These are phyloP conservation scores for Pythium aquatile DNA, from an alignment of 352 stramenopile genomes.

Conservation along the genomic window DNA sequence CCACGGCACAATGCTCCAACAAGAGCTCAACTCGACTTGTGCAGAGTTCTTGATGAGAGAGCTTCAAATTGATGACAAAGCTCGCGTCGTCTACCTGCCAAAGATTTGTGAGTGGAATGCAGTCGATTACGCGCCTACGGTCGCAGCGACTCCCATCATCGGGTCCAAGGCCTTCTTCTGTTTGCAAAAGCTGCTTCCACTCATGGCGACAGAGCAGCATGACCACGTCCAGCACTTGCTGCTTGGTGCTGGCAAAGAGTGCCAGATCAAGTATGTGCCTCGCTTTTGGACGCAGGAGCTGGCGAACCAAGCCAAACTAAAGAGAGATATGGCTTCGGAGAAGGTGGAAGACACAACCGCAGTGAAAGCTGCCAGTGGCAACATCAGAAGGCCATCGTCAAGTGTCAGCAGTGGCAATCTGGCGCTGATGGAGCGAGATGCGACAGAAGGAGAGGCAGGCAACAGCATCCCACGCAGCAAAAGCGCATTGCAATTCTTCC, in stretches of 20 bases:
- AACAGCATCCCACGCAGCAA: constrained; percentile 23
- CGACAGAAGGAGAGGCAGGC: background rate
- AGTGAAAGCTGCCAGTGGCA: background rate
- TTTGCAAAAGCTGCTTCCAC: constrained; percentile 57
- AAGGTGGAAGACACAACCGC: background rate
- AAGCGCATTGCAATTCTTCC: constrained; percentile 24
- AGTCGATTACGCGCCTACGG: constrained; percentile 22
- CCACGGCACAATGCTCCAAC: constrained; percentile 43
- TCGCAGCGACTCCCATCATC: background rate
- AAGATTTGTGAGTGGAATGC: constrained; percentile 59
- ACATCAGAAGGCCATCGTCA: background rate
- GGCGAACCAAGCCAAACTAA: background rate
- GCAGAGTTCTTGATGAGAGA: constrained; percentile 41
- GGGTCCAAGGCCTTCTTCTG: constrained; percentile 59
- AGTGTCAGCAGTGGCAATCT: constrained; percentile 5
- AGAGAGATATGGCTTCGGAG: background rate
- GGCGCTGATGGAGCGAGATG: background rate
- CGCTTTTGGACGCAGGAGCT: constrained; percentile 58
- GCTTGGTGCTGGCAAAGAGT: constrained; percentile 54
- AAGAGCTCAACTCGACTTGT: constrained; percentile 73
- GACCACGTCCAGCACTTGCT: constrained; percentile 56
- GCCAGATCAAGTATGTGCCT: constrained; percentile 44
- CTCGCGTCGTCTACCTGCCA: constrained; percentile 52
- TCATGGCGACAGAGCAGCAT: constrained; percentile 56
- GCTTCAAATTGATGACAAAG: constrained; percentile 36